Base-by-base conservation (phyloP, 768 basidiomycete species). In the Boletus rex-veris region DNA sequence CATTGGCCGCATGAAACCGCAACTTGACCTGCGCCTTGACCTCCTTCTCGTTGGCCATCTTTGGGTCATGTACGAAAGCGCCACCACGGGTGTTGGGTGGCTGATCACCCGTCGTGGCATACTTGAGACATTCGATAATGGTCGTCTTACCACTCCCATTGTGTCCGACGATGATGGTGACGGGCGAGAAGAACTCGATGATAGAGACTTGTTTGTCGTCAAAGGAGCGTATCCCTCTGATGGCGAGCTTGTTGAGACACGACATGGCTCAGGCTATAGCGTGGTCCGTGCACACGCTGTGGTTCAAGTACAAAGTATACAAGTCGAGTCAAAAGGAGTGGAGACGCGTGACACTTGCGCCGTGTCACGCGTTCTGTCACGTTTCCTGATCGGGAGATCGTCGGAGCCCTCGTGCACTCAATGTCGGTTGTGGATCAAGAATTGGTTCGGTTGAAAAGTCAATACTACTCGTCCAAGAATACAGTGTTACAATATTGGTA, bases 141-240 rank as follows among this genome's bases (percentile, higher is more conserved):
- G 96, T 99, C 3, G 97, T 99, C 75, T 99, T 99, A 41, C 97
- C 97, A 62, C 91, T 94, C 16, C 97, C 97, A 72, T 99, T 99
- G 75, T 94, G 91, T 3, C 97, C 97, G 3, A 98, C 94, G 55
- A 99, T 98, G 71, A 99, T 95, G 0, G 97, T 99, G 51, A 99
- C 89, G 7, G 97, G 97, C 18, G 86, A 85, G 74, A 93, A 98
- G 75, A 99, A 99, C 71, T 98, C 91, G 69, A 99, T 96, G 61
- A 98, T 81, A 2, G 91, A 80, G 58, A 94, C 83, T 59, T 88
- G 82, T 64, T 98, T 96, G 81, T 96, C 92, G 76, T 98, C 96
- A 66, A 98, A 98, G 0, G 92, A 92, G 5, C 95, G 88, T 59
- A 97, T 98, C 18, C 90, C 90, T 35, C 94, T 82, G 54, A 98